Percentiles rank a stretch among this genome's conserved stretches.
Conservation (phyloP, 495 filamentous ascomycete genomes). For the Penicillium paradoxum region DNA sequence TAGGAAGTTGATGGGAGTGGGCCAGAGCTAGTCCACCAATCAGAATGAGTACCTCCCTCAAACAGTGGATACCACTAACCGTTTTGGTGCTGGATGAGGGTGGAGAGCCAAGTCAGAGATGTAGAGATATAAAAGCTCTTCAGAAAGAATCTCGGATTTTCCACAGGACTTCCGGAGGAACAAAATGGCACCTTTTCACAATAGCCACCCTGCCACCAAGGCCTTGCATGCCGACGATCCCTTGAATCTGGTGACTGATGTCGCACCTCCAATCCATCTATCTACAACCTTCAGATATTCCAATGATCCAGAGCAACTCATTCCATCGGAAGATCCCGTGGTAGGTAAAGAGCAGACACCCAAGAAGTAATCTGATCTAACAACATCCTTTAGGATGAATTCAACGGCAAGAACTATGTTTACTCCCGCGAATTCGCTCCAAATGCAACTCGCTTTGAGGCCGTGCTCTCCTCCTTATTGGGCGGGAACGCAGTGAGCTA, state of each 20-base stretch:
- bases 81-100: neutral
- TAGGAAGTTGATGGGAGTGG: constrained; percentile 29
- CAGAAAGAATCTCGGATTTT: neutral
- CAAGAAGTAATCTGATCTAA: neutral
- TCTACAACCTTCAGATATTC: constrained; percentile 79
- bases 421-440: constrained; percentile 73
- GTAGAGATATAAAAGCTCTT: neutral
- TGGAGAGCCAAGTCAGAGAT: neutral
- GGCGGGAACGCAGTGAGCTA: constrained; percentile 65
- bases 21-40: neutral
- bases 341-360: constrained; percentile 8
- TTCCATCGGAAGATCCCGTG: constrained; percentile 31
- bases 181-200: constrained; percentile 14
- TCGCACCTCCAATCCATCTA: constrained; percentile 77
- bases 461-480: constrained; percentile 63
- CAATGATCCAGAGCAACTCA: constrained; percentile 55
- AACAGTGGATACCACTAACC: neutral
- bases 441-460: constrained; percentile 74
- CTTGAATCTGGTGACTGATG: constrained; percentile 60
- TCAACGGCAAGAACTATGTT: constrained; percentile 39
- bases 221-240: constrained; percentile 72
- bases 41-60: neutral
- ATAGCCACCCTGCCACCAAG: constrained; percentile 18
- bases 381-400: constrained; percentile 17
- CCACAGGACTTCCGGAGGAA: neutral